These are phyloP conservation scores for Boletus reticulatus DNA, from an alignment of 768 basidiomycete species.

Conservation along the genomic window DNA sequence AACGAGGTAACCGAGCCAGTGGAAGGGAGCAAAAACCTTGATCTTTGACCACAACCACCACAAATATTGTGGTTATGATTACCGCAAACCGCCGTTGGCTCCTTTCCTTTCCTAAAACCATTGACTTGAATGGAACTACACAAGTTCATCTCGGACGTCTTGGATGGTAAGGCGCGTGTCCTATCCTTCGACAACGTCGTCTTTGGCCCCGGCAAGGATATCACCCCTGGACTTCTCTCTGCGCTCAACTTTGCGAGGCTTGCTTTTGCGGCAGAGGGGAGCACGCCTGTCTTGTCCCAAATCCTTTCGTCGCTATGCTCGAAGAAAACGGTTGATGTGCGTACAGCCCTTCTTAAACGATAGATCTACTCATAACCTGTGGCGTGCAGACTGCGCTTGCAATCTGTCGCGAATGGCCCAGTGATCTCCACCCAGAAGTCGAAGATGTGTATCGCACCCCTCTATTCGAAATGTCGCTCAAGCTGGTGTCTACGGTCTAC, in stretches of 20 bases:
- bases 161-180: slow-evolving; percentile 33
- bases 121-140: too few species aligned
- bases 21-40: too few species aligned
- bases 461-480: slow-evolving; percentile 43
- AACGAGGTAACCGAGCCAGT: too few species aligned
- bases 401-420: slow-evolving; percentile 50
- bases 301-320: too few species aligned
- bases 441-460: slow-evolving; percentile 49
- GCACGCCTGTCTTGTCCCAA: too few species aligned
- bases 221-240: too few species aligned
- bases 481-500: slow-evolving; percentile 34
- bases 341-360: too few species aligned
- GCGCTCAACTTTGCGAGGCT: too few species aligned
- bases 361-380: too few species aligned
- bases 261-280: too few species aligned
- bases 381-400: slow-evolving; percentile 47
- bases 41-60: too few species aligned
- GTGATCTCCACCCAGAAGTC: slow-evolving; percentile 44
- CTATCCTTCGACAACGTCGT: slow-evolving; percentile 44
- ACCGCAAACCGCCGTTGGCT: slow-evolving; percentile 1
- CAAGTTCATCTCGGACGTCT: not conserved
- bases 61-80: not conserved
- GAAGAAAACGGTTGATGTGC: too few species aligned
- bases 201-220: slow-evolving; percentile 27
- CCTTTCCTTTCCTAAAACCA: not conserved